phyloP scores from a whole-genome alignment of 441 rosid genomes.

The Breynia disticha region DNA sequence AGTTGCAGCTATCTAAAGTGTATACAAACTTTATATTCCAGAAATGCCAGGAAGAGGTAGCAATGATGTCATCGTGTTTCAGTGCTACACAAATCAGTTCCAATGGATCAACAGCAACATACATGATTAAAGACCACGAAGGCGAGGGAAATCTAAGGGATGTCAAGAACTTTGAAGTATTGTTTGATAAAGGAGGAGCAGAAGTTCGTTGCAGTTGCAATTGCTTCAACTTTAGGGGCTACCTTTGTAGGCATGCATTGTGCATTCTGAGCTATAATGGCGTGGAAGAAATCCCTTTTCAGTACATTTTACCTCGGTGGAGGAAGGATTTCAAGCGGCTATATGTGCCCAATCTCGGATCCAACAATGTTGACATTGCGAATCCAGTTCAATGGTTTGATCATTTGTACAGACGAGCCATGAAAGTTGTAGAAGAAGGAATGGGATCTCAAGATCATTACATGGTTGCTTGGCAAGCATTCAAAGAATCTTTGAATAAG shows the following conservation, averaged over 20 bases:
- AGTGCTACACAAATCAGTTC: constrained; percentile 38
- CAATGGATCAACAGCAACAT: constrained; percentile 37
- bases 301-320: constrained; percentile 65
- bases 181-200: constrained; percentile 45
- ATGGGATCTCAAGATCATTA: constrained; percentile 62
- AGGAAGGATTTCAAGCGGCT: constrained; percentile 64
- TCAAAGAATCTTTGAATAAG: constrained; percentile 64
- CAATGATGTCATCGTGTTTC: constrained; percentile 60
- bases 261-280: constrained; percentile 43
- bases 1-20: constrained; percentile 63
- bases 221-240: constrained; percentile 62
- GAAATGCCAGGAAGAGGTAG: constrained; percentile 66
- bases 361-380: constrained; percentile 38
- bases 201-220: constrained; percentile 67
- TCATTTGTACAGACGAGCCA: constrained; percentile 69
- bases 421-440: constrained; percentile 82
- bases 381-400: constrained; percentile 78
- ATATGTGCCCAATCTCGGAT: constrained; percentile 43
- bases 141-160: constrained; percentile 31
- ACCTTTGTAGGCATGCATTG: constrained; percentile 60
- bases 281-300: constrained; percentile 61
- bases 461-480: constrained; percentile 70
- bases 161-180: constrained; percentile 45
- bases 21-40: constrained; percentile 55
- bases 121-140: constrained; percentile 45